Evolutionary conservation across 495 filamentous ascomycete genomes (phyloP).

Genomic region (Hypoxylon rickii): DNA sequence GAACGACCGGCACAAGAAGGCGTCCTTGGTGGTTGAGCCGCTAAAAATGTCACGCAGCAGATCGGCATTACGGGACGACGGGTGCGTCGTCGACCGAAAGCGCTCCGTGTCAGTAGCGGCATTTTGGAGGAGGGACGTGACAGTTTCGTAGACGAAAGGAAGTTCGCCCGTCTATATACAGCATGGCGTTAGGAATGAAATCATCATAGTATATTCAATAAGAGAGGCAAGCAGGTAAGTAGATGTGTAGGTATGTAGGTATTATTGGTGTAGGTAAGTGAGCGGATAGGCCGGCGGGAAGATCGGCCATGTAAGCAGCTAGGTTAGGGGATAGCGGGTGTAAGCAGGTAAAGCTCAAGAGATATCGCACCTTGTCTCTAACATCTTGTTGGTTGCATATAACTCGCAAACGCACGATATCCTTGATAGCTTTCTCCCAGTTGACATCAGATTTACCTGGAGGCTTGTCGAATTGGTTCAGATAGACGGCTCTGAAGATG

Average conservation of each 20-base stretch:
- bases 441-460: constrained; percentile 37
- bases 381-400: constrained; percentile 41
- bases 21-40: constrained; percentile 43
- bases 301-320: neutral
- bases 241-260: too few species aligned
- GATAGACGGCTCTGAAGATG: constrained; percentile 59
- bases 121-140: constrained; percentile 43
- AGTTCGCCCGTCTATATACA: constrained; percentile 39
- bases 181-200: constrained; percentile 7
- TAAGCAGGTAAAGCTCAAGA: constrained; percentile 38
- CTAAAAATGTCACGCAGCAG: constrained; percentile 52
- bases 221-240: too few species aligned
- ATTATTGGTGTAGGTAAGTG: too few species aligned
- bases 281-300: too few species aligned
- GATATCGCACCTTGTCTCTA: constrained; percentile 44
- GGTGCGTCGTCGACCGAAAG: constrained; percentile 34
- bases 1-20: constrained; percentile 57
- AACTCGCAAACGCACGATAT: constrained; percentile 51
- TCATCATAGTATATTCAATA: neutral
- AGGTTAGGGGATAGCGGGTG: neutral
- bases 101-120: constrained; percentile 32
- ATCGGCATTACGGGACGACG: constrained; percentile 49
- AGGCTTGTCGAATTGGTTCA: constrained; percentile 47
- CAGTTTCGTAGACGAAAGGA: constrained; percentile 44
- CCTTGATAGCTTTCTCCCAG: constrained; percentile 57